Base-by-base conservation (phyloP, 1,139 yeast species). In the Geotrichum siamense region DNA sequence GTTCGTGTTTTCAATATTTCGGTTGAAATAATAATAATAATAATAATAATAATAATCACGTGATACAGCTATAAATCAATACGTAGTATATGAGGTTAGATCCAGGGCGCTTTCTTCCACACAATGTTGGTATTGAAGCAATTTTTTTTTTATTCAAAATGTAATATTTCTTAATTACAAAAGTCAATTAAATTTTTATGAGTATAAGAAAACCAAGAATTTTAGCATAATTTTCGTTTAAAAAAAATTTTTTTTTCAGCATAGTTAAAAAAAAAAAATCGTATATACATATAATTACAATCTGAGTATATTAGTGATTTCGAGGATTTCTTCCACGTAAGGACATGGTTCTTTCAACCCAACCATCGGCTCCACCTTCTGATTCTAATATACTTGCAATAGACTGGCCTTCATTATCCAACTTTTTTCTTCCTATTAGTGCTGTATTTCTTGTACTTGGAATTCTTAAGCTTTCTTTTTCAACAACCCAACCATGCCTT, bases 371-470 rank as follows among this genome's bases (percentile, higher is more conserved):
- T 3, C 95, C 95, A 3, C 96, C 96, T 58, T 85, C 94, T 55
- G 75, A 64, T 5, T 75, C 73, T 21, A 87, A 58, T 1, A 83
- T 75, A 2, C 68, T 65, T 34, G 53, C 56, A 37, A 60, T 41
- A 41, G 74, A 61, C 0, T 61, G 56, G 9, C 62, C 57, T 20
- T 60, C 64, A 10, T 52, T 48, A 17, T 58, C 53, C 35, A 53
- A 50, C 2, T 58, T 60, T 30, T 63, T 62, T 40, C 75, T 70
- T 1, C 94, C 95, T 45, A 91, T 79, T 5, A 91, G 66, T 0
- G 97, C 96, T 1, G 94, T 89, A 56, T 89, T 91, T 59, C 97
- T 70, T 0, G 98, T 91, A 49, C 96, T 84, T 22, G 98, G 98
- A 32, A 91, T 91, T 50, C 98, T 71, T 41, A 91, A 66, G 82